A percentile compares a stretch with the other conserved stretches of the same genome.
phyloP scores from a whole-genome alignment of 2,329 filamentous ascomycete species.

The Colletotrichum nymphaeae region DNA sequence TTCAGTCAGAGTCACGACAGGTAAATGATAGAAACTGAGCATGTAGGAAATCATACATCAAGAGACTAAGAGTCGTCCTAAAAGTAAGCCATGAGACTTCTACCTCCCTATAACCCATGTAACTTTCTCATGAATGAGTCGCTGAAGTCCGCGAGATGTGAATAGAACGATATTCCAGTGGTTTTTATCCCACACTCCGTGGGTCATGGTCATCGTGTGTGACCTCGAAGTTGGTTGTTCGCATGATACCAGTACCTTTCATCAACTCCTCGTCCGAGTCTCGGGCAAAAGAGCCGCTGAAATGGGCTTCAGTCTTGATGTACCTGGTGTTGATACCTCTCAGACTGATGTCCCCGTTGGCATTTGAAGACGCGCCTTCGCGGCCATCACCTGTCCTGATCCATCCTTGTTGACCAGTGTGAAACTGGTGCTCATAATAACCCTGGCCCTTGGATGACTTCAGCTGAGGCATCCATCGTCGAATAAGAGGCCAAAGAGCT shows the following conservation, averaged over 20 bases:
- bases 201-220: background rate
- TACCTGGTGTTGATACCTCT: background rate
- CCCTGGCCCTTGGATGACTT: background rate
- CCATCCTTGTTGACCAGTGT: constrained; percentile 3
- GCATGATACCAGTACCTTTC: constrained; percentile 1
- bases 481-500: constrained; percentile 49
- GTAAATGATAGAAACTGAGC: no score
- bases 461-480: constrained; percentile 38
- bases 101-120: no score
- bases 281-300: background rate
- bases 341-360: background rate
- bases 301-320: background rate
- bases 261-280: constrained; percentile 17
- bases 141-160: no score
- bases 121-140: no score
- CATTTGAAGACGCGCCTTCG: background rate
- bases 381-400: constrained; percentile 3
- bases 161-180: no score
- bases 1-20: no score
- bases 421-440: background rate
- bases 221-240: background rate
- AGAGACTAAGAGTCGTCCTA: no score
- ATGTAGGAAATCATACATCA: no score
- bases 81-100: no score
- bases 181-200: background rate